These are phyloP conservation scores for Quercus phellos DNA, from an alignment of 331 rosid species.

Conservation along the genomic window DNA sequence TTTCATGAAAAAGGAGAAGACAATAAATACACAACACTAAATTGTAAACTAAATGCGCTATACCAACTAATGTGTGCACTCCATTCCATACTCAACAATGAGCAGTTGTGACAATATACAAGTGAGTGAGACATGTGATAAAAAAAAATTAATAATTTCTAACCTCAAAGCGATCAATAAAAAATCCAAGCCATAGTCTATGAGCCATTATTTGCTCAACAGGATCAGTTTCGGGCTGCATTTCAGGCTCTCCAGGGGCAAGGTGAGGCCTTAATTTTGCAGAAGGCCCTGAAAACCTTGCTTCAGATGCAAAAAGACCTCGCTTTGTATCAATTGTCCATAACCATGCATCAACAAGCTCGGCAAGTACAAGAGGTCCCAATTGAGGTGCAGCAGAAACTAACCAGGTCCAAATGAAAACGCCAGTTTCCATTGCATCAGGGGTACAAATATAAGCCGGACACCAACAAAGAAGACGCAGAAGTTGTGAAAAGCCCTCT, in stretches of 20 bases:
- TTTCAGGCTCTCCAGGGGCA: constrained; percentile 87
- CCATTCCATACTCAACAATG: too few relatives aligned
- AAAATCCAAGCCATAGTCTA: constrained; percentile 95
- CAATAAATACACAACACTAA: too few relatives aligned
- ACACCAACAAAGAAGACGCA: constrained; percentile 99
- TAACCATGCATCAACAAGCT: constrained; percentile 98
- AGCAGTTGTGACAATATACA: background rate
- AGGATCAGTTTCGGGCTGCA: constrained; percentile 58
- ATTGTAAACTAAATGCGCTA: too few relatives aligned
- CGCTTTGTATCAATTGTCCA: constrained; percentile 98
- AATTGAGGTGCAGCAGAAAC: constrained; percentile 98
- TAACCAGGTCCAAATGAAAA: constrained; percentile 97
- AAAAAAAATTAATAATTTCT: constrained; percentile 13
- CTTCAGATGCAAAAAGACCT: constrained; percentile 85
- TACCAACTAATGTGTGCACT: too few relatives aligned
- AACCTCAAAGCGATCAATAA: constrained; percentile 98
- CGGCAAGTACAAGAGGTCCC: constrained; percentile 92
- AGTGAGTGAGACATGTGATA: background rate
- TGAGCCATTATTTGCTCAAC: constrained; percentile 94
- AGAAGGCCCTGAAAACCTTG: constrained; percentile 76
- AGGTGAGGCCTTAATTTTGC: constrained; percentile 92
- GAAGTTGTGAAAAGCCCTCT: constrained; percentile 97
- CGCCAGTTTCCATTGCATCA: constrained; percentile 93
- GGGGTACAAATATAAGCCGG: constrained; percentile 92
- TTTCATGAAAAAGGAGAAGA: too few relatives aligned